These are phyloP conservation scores for Beauveria brongniartii DNA, from an alignment of 2,329 filamentous ascomycete genomes.

Conservation along the genomic window DNA sequence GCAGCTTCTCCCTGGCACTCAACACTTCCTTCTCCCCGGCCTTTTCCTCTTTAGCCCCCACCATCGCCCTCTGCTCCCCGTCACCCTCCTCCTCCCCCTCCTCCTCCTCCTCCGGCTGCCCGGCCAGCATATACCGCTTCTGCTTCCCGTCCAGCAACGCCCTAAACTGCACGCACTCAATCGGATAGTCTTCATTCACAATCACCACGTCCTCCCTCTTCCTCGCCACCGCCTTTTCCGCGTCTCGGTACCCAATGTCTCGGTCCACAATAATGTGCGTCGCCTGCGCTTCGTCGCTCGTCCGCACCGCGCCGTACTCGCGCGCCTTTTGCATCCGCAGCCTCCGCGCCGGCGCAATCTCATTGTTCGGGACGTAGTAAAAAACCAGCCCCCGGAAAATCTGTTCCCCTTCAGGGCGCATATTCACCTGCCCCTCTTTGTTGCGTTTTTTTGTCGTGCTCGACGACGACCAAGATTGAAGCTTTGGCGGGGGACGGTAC, in stretches of 20 bases:
- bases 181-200: constrained; percentile 60
- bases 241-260: constrained; percentile 52
- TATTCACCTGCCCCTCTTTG: constrained; percentile 36
- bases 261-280: constrained; percentile 79
- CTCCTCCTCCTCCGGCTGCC: constrained; percentile 26
- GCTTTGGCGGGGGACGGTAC: not conserved
- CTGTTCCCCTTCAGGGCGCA: constrained; percentile 43
- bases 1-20: constrained; percentile 8
- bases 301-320: constrained; percentile 69
- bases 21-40: not conserved
- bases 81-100: not conserved
- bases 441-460: constrained; percentile 32
- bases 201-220: constrained; percentile 34
- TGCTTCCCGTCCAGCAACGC: constrained; percentile 51
- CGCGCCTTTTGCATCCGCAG: constrained; percentile 66
- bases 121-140: constrained; percentile 50
- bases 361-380: constrained; percentile 76
- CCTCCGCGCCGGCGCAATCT: constrained; percentile 58
- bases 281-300: constrained; percentile 47
- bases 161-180: constrained; percentile 57
- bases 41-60: not conserved
- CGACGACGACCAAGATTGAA: not conserved
- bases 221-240: constrained; percentile 38
- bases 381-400: constrained; percentile 56
- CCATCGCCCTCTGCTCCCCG: constrained; percentile 29